Percentiles rank a stretch among this genome's conserved stretches.
Evolutionary conservation across 768 basidiomycete genomes (phyloP).

Genomic region (Dentipellis sp.): DNA sequence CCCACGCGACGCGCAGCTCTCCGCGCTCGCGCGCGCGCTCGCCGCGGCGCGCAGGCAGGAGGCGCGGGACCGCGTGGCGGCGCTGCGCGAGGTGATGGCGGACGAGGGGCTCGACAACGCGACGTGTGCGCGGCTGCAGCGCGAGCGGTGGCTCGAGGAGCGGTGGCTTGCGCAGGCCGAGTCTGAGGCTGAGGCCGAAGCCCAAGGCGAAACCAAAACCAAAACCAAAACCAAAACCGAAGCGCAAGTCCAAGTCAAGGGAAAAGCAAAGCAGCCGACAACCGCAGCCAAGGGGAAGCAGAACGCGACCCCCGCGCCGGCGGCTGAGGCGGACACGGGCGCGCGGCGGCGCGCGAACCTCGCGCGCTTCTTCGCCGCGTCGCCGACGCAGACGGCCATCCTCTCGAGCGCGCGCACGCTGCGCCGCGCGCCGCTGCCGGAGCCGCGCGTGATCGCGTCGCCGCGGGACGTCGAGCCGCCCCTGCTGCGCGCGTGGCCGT

Average conservation of each 20-base stretch:
- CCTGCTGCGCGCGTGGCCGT: background rate
- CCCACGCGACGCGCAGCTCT: background rate
- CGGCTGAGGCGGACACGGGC: background rate
- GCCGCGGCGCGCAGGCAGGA: background rate
- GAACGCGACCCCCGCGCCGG: background rate
- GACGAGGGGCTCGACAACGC: slow-evolving; percentile 4
- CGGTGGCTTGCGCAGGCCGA: slow-evolving; percentile 10
- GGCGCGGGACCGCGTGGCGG: slow-evolving; percentile 3
- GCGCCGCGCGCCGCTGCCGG: background rate
- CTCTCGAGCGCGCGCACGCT: background rate
- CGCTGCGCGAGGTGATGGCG: slow-evolving; percentile 6
- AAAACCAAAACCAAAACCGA: background rate
- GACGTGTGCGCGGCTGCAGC: slow-evolving; percentile 4
- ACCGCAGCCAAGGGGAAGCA: background rate
- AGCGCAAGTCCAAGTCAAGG: background rate
- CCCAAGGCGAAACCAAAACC: background rate
- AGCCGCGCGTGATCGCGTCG: background rate
- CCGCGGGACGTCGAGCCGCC: background rate
- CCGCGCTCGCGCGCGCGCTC: background rate
- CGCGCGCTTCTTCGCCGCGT: slow-evolving; percentile 11
- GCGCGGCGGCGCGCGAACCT: slow-evolving; percentile 9
- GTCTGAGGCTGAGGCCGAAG: background rate
- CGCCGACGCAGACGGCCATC: slow-evolving; percentile 7
- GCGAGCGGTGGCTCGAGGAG: slow-evolving; percentile 11
- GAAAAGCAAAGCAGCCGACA: background rate